Conservation (phyloP, 306 rosid species). For the Boehmeria nivea region DNA sequence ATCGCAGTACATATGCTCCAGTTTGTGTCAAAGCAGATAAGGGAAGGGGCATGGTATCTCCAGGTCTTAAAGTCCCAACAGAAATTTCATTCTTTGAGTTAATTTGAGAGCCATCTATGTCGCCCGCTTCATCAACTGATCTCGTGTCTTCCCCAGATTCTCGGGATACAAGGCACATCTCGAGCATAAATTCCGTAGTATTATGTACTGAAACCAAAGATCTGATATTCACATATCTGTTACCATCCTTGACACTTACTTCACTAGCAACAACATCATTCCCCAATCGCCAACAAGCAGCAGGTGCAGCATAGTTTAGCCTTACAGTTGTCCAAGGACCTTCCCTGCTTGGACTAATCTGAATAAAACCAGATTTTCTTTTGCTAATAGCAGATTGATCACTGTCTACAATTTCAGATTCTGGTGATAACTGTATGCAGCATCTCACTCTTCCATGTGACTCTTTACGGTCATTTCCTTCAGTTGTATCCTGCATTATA, state of each 20-base stretch:
- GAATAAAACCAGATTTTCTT: constrained; percentile 75
- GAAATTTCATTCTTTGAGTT: constrained; percentile 43
- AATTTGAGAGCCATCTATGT: constrained; percentile 33
- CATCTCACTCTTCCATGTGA: constrained; percentile 49
- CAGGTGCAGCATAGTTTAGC: constrained; percentile 85
- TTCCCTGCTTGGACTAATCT: constrained; percentile 86
- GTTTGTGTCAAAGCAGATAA: constrained; percentile 62
- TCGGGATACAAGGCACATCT: constrained; percentile 59
- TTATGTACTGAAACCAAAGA: constrained; percentile 84
- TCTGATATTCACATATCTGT: constrained; percentile 77
- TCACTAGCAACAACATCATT: constrained; percentile 92
- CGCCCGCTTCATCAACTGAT: constrained; percentile 26
- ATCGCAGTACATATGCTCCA: constrained; percentile 50
- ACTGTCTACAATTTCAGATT: constrained; percentile 42
- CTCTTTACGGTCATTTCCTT: constrained; percentile 31
- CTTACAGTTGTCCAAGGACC: constrained; percentile 99
- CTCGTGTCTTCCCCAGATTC: constrained; percentile 21
- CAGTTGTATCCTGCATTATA: constrained; percentile 26
- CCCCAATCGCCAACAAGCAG: constrained; percentile 99
- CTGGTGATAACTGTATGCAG: constrained; percentile 53
- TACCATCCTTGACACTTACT: constrained; percentile 79
- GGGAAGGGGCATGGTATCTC: constrained; percentile 73
- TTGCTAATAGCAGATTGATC: constrained; percentile 28
- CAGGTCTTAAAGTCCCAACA: constrained; percentile 77
- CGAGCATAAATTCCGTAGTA: constrained; percentile 63